Evolutionary conservation across 768 basidiomycete genomes (phyloP), one percentile per base, ranked within the genome.

Genomic region (Chiua virens): DNA sequence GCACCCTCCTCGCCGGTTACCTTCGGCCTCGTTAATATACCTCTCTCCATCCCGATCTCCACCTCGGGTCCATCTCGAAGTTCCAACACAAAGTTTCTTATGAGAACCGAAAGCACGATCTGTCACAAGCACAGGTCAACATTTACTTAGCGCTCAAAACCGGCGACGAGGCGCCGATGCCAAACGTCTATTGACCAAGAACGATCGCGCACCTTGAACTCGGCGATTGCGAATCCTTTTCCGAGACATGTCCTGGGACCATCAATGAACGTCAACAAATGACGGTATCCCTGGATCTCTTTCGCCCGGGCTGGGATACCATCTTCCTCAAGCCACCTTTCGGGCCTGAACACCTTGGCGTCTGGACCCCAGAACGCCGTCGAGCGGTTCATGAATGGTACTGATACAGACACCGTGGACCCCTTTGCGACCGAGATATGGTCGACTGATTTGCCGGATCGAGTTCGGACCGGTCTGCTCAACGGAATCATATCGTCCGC

Each of bases 401-500:
- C 74, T 1, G 78, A 74, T 5, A 75, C 60, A 14, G 68, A 46
- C n/a, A 86, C 58, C 1, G 61, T 49, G 1, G 76, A 76, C 2
- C 77, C 82, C 54, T 77, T 78, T 18, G 72, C 68, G 35, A 86
- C 64, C 15, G 70, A 42, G 44, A 86, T 64, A 21, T 63, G 69
- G 28, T 68, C 62, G 28, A 78, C 65, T 0, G 55, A 51, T 34
- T 70, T 60, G 0, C 81, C 80, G 0, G 73, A 61, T 0, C 65
- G 53, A 0, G 77, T 77, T 13, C 57, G 61, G 15, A 84, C 61
- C 3, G 82, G 80, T 4, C 58, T 55, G 5, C 70, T 70, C 11
- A 87, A 73, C 0, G 85, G 85, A 8, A 89, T 73, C 1, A 82
- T 61, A 52, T 83, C 79, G 59, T 86, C 83, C 51, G 75, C 68